Base-by-base conservation (phyloP, 2,329 filamentous ascomycete genomes). In the Fusarium sp. region DNA sequence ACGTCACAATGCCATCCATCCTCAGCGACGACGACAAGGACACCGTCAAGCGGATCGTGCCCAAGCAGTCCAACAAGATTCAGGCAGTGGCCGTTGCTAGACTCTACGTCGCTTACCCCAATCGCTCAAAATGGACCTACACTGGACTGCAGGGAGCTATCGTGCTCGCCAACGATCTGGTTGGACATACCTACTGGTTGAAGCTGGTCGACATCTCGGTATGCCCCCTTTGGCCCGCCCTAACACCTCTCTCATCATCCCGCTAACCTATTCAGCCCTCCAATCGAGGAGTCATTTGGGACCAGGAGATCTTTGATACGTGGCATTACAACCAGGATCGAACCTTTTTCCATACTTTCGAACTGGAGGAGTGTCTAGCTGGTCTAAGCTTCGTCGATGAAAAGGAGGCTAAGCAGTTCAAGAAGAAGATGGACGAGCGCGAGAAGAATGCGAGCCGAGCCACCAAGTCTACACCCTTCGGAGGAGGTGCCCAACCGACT, bases 161-260 rank as follows among this genome's bases (percentile, higher is more conserved):
- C 38, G 96, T 98, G 62, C 90, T 99, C 73, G 93, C 94, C 75
- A 97, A 98, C 82, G 96, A 99, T 81, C 85, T 97, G 42, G 95
- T 98, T 31, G 96, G 96, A 74, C 93, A 98, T 82, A 98, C 96
- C 1, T 97, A 95, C 84, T 99, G 96, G 94, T 86, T 99, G 76
- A 99, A 99, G 87, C 87, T 99, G 85, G 96, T 99, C 60, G 96
- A 99, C 82, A 92, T 99, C 65, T 98, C 95, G 81, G 95, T 97
- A 88, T 63, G 77, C 67, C 20, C 64, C 64, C 77, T 56, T 56
- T 36, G 20, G 33, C 53, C 40, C 22, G 61, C 49, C 51, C 65
- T 46, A 53, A 53, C 61, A 44, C 46, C 35, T 31, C 58, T 36
- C 66, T 57, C 73, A 55, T 67, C 64, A 14, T 42, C 57, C 40